These are phyloP conservation scores for Sarocladium strictum DNA, from an alignment of 2,329 filamentous ascomycete species.

Conservation along the genomic window DNA sequence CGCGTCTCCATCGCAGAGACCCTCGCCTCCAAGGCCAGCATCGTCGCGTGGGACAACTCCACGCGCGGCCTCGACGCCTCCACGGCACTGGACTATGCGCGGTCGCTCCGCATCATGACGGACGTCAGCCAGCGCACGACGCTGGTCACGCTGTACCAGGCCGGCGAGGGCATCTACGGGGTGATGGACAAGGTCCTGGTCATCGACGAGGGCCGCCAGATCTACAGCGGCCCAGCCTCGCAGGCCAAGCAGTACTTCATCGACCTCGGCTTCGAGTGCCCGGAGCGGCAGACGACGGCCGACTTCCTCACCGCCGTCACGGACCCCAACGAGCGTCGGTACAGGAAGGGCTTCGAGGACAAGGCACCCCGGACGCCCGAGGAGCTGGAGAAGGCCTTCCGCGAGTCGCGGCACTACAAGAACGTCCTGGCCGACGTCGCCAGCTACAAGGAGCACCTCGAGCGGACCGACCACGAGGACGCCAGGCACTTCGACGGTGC, in stretches of 20 bases:
- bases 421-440: slow-evolving; percentile 53
- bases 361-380: slow-evolving; percentile 61
- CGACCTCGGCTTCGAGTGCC: slow-evolving; percentile 63
- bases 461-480: slow-evolving; percentile 50
- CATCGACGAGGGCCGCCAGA: slow-evolving; percentile 62
- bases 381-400: slow-evolving; percentile 62
- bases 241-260: slow-evolving; percentile 62
- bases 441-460: slow-evolving; percentile 36
- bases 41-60: slow-evolving; percentile 75
- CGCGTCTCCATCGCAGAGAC: slow-evolving; percentile 76
- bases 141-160: slow-evolving; percentile 37
- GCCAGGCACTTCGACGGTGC: slow-evolving; percentile 61
- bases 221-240: slow-evolving; percentile 60
- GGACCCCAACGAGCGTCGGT: slow-evolving; percentile 63
- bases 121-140: slow-evolving; percentile 61
- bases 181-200: slow-evolving; percentile 75
- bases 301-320: slow-evolving; percentile 62
- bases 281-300: slow-evolving; percentile 58
- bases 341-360: slow-evolving; percentile 57
- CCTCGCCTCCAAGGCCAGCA: slow-evolving; percentile 64
- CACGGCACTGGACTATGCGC: slow-evolving; percentile 72
- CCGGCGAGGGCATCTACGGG: slow-evolving; percentile 37
- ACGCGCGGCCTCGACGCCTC: slow-evolving; percentile 75
- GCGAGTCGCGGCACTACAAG: slow-evolving; percentile 53
- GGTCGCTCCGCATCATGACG: slow-evolving; percentile 65